Evolutionary conservation across 208 protist species (phyloP), one percentile per base, ranked within the genome.

Genomic region (Trypanosoma melophagium): DNA sequence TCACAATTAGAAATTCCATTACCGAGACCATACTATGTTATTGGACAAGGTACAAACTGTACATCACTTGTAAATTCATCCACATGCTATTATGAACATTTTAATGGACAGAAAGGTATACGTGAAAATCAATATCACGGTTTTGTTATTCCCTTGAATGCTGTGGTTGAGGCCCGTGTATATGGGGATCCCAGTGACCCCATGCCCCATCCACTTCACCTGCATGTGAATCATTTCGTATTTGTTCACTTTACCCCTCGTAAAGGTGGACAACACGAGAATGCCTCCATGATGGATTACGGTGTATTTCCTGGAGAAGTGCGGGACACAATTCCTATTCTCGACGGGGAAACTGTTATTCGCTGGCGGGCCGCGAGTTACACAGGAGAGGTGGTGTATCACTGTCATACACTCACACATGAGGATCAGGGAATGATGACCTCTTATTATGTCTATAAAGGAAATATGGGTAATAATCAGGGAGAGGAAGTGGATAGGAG

Each of bases 171-270:
- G 42, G 86, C 81, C 40, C 79, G 75, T 1, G 50, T 94, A 42
- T 94, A 80, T 71, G 87, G 86, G 24, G 88, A 92, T 50, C 84
- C 87, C 4, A 83, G 76, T 0, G 88, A 94, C 44, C 14, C 25
- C 12, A 76, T 83, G 13, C 86, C 85, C 10, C 92, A 97, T 60
- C 89, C 92, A 19, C 72, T 95, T 21, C 89, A 95, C 63, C 73
- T 93, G 8, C 89, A 97, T 71, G 85, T 90, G 1, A 95, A 97
- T 70, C 92, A 93, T 67, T 95, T 95, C 57, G 74, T 86, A 55
- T 82, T 90, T 56, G 49, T 96, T 16, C 79, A 71, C 35, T 94
- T 94, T 64, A 67, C 79, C 49, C 71, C 88, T 3, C 86, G 85
- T 19, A 65, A 71, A n/a, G 86, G 85, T 19, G 91, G 86, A 19